Evolutionary conservation across 805 yeast species (phyloP).

Genomic region (Zygotorulaspora florentina): DNA sequence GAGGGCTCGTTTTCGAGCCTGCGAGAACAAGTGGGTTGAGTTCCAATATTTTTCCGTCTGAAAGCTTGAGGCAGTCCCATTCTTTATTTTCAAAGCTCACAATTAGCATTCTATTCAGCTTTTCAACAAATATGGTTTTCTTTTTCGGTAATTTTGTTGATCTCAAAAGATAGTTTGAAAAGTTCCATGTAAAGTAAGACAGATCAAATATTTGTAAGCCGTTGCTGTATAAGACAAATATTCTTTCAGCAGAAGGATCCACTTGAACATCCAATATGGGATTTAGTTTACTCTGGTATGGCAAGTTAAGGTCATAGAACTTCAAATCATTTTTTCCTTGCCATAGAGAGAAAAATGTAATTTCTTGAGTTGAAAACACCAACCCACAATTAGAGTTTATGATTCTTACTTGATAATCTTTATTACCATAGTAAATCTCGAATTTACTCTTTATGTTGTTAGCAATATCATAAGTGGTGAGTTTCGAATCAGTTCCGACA

Average conservation of each 20-base stretch:
- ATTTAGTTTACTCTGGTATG: constrained; percentile 14
- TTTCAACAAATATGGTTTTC: constrained; percentile 18
- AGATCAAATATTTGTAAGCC: constrained; percentile 23
- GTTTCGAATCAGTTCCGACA: background rate
- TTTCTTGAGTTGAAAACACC: constrained; percentile 11
- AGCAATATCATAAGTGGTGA: background rate
- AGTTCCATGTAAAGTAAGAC: constrained; percentile 22
- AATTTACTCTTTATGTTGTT: background rate
- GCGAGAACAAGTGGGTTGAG: constrained; percentile 16
- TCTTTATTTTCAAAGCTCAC: constrained; percentile 19
- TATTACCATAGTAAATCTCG: constrained; percentile 2
- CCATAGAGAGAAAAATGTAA: constrained; percentile 3
- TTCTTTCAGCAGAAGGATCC: constrained; percentile 4
- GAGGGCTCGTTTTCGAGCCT: background rate
- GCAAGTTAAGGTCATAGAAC: constrained; percentile 18
- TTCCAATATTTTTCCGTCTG: constrained; percentile 24
- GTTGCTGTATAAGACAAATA: constrained; percentile 22
- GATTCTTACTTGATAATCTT: constrained; percentile 13
- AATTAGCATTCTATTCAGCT: constrained; percentile 28
- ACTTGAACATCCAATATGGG: constrained; percentile 21
- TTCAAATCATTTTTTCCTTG: background rate
- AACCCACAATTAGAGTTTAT: constrained; percentile 7
- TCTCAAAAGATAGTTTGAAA: constrained; percentile 21
- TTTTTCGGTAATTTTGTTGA: constrained; percentile 26
- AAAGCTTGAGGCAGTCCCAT: constrained; percentile 28